phyloP scores from a whole-genome alignment of 768 basidiomycete genomes.

The Serendipita sp. region DNA sequence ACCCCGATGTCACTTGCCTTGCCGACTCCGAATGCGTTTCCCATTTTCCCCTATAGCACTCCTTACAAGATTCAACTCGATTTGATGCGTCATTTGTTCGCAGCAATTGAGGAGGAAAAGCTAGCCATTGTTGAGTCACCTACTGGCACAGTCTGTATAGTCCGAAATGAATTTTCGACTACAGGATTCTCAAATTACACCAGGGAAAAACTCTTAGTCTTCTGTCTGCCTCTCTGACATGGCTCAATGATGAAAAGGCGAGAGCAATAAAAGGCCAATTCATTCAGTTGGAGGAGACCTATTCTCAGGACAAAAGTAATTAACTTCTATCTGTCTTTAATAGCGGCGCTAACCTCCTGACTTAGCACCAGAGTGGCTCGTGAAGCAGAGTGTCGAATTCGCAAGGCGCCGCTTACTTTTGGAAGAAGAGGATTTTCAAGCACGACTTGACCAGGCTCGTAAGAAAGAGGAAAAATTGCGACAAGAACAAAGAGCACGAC shows the following conservation, averaged over 20 bases:
- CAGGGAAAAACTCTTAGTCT: slow-evolving; percentile 82
- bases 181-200: neutral
- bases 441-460: slow-evolving; percentile 41
- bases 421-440: slow-evolving; percentile 48
- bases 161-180: neutral
- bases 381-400: slow-evolving; percentile 52
- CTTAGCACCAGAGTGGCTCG: slow-evolving; percentile 57
- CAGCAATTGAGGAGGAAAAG: slow-evolving; percentile 54
- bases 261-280: slow-evolving; percentile 55
- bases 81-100: slow-evolving; percentile 79
- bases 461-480: slow-evolving; percentile 45
- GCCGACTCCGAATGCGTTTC: slow-evolving; percentile 49
- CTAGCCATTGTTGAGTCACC: slow-evolving; percentile 81
- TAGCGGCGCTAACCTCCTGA: neutral
- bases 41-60: slow-evolving; percentile 67
- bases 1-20: slow-evolving; percentile 23
- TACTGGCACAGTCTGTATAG: slow-evolving; percentile 58
- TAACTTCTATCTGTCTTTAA: neutral
- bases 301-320: slow-evolving; percentile 11
- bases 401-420: slow-evolving; percentile 50
- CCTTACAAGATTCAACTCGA: slow-evolving; percentile 77
- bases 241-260: slow-evolving; percentile 54
- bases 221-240: slow-evolving; percentile 58
- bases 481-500: slow-evolving; percentile 31
- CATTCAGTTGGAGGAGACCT: slow-evolving; percentile 18